Conservation (phyloP, 2,329 filamentous ascomycete species). For the Pseudohalonectria lignicola region DNA sequence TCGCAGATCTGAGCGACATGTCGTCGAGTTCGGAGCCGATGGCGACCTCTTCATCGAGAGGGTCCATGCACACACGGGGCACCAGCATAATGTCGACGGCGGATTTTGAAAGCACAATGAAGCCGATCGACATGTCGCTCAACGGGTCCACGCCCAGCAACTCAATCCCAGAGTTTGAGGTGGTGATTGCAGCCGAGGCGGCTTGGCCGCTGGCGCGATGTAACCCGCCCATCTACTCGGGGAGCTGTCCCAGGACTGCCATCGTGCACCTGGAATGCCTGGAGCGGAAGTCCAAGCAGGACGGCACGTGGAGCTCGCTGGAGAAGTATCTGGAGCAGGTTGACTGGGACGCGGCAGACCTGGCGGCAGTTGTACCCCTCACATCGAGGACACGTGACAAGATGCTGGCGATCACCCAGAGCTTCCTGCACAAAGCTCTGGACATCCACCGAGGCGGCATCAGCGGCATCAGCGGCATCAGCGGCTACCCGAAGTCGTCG, state of each 20-base stretch:
- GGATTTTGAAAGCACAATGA: constrained; percentile 23
- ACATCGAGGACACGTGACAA: constrained; percentile 48
- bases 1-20: constrained; percentile 24
- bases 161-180: constrained; percentile 32
- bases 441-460: constrained; percentile 51
- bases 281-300: constrained; percentile 36
- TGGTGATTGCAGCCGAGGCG: constrained; percentile 33
- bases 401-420: constrained; percentile 61
- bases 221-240: constrained; percentile 32
- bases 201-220: constrained; percentile 41
- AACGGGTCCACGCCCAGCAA: constrained; percentile 13
- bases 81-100: constrained; percentile 33
- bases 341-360: constrained; percentile 22
- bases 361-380: constrained; percentile 32
- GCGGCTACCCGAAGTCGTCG: constrained; percentile 20
- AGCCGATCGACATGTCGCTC: constrained; percentile 18
- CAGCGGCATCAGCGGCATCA: no score
- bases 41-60: constrained; percentile 26
- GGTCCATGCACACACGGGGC: constrained; percentile 32
- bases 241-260: constrained; percentile 34
- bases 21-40: constrained; percentile 30
- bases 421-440: constrained; percentile 58
- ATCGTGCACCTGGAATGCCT: constrained; percentile 39
- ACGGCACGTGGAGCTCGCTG: constrained; percentile 32
- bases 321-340: constrained; percentile 27